A percentile compares a stretch with the other conserved stretches of the same genome.
Evolutionary conservation across 345 rosid species (phyloP).

Genomic region (Cardamine resedifolia): DNA sequence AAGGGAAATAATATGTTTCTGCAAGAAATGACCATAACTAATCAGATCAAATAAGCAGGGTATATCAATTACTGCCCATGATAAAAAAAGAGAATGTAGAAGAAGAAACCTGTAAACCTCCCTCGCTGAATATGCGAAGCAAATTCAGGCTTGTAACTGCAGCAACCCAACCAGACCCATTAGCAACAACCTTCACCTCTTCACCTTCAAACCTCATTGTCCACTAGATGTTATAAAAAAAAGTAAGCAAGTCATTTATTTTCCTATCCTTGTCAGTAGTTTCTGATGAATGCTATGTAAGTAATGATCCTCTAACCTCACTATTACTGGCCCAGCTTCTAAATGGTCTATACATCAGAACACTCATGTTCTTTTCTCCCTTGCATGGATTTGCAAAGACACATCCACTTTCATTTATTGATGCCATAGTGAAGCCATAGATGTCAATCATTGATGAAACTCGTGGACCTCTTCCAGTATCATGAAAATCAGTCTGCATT

Average conservation of each 20-base stretch:
- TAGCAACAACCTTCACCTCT: conserved; percentile 89
- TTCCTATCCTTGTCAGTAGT: neutral
- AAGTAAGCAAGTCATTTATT: conserved; percentile 27
- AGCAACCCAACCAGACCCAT: conserved; percentile 91
- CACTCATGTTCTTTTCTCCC: conserved; percentile 91
- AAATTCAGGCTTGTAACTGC: conserved; percentile 88
- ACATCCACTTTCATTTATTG: conserved; percentile 82
- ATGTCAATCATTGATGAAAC: conserved; percentile 95
- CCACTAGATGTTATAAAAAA: conserved; percentile 72
- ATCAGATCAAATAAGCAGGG: conserved; percentile 10
- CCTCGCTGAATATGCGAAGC: conserved; percentile 81
- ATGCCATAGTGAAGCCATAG: conserved; percentile 95
- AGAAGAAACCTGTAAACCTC: conserved; percentile 86
- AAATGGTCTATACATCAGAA: conserved; percentile 91
- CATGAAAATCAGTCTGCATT: conserved; percentile 91
- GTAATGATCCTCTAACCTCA: conserved; percentile 57
- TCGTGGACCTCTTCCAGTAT: conserved; percentile 88
- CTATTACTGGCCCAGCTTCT: conserved; percentile 87
- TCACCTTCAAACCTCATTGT: conserved; percentile 97
- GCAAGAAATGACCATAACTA: conserved; percentile 33
- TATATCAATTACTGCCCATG: neutral
- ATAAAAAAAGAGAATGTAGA: conserved; percentile 20
- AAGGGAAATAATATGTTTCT: conserved; percentile 83
- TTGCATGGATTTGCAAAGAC: conserved; percentile 93
- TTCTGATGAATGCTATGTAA: conserved; percentile 9